phyloP scores from a whole-genome alignment of 2,329 filamentous ascomycete species.

The Fusarium pininemorale region DNA sequence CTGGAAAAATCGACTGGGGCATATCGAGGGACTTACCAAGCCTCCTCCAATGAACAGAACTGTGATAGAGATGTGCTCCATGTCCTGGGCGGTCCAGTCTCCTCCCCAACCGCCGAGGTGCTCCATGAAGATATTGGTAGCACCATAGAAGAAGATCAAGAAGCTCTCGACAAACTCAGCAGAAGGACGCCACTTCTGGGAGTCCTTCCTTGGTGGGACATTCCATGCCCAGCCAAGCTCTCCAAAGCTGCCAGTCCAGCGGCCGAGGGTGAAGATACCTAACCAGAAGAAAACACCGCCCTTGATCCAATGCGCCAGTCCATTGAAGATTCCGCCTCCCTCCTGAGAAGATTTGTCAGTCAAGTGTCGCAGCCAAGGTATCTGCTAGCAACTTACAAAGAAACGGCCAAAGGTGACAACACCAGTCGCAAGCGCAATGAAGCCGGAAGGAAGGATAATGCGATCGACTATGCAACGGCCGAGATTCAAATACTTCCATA shows the following conservation, averaged over 20 bases:
- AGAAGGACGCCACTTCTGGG: slow-evolving; percentile 75
- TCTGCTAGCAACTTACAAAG: slow-evolving; percentile 69
- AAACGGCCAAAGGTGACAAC: slow-evolving; percentile 82
- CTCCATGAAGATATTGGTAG: slow-evolving; percentile 91
- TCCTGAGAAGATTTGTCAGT: slow-evolving; percentile 58
- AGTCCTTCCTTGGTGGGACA: slow-evolving; percentile 68
- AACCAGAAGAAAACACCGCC: slow-evolving; percentile 96
- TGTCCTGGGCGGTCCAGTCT: slow-evolving; percentile 78
- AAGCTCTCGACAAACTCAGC: slow-evolving; percentile 91
- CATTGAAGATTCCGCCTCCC: slow-evolving; percentile 76
- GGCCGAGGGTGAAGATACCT: slow-evolving; percentile 84
- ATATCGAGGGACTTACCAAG: slow-evolving; percentile 64
- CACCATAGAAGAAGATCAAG: slow-evolving; percentile 89
- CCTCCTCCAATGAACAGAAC: slow-evolving; percentile 94
- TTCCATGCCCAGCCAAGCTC: slow-evolving; percentile 98
- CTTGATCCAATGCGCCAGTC: slow-evolving; percentile 93
- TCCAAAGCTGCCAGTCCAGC: slow-evolving; percentile 90
- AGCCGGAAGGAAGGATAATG: slow-evolving; percentile 80
- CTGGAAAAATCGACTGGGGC: not conserved
- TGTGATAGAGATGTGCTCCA: slow-evolving; percentile 93
- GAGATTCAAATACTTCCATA: slow-evolving; percentile 66
- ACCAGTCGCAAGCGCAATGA: slow-evolving; percentile 76
- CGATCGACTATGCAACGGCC: slow-evolving; percentile 78
- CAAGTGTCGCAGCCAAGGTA: not conserved
- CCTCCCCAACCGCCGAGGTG: slow-evolving; percentile 79